phyloP scores from a whole-genome alignment of 2,329 filamentous ascomycete genomes.

The Dactylellina cionopaga region DNA sequence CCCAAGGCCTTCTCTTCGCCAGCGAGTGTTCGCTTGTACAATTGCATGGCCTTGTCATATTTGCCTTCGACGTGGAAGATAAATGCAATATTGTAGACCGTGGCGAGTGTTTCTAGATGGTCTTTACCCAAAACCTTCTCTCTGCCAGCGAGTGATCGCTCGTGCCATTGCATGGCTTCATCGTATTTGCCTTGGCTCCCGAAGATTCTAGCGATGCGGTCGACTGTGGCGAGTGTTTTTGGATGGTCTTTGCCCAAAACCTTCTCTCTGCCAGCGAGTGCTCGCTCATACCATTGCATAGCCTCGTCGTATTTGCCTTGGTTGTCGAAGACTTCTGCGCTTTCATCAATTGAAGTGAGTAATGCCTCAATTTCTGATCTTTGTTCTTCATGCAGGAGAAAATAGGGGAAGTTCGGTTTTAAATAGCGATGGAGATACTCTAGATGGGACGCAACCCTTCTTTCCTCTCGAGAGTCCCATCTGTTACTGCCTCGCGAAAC shows the following conservation, averaged over 20 bases:
- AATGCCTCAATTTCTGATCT: too few species aligned
- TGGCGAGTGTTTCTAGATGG: neutral
- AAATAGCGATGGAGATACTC: neutral
- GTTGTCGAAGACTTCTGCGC: slow-evolving; percentile 16
- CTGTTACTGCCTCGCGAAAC: neutral
- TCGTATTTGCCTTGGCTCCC: too few species aligned
- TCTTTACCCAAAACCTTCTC: slow-evolving; percentile 13
- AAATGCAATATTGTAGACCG: slow-evolving; percentile 30
- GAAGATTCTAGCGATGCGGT: too few species aligned
- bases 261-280: slow-evolving; percentile 42
- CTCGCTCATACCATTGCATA: slow-evolving; percentile 28
- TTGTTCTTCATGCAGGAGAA: too few species aligned
- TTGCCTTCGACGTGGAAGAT: slow-evolving; percentile 34
- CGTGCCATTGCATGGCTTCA: slow-evolving; percentile 8
- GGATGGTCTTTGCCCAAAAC: slow-evolving; percentile 42
- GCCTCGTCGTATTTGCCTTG: too few species aligned
- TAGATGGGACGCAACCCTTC: neutral
- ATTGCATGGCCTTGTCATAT: too few species aligned
- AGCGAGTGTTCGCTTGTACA: too few species aligned
- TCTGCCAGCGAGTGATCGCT: slow-evolving; percentile 1
- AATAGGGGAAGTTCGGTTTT: neutral
- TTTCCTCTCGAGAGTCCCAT: neutral
- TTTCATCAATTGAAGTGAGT: too few species aligned
- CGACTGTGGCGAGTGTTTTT: too few species aligned
- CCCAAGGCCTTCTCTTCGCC: too few species aligned